Conservation (phyloP, 202 grass and related monocot genomes). For the Bolboschoenoplectus hybrid region DNA sequence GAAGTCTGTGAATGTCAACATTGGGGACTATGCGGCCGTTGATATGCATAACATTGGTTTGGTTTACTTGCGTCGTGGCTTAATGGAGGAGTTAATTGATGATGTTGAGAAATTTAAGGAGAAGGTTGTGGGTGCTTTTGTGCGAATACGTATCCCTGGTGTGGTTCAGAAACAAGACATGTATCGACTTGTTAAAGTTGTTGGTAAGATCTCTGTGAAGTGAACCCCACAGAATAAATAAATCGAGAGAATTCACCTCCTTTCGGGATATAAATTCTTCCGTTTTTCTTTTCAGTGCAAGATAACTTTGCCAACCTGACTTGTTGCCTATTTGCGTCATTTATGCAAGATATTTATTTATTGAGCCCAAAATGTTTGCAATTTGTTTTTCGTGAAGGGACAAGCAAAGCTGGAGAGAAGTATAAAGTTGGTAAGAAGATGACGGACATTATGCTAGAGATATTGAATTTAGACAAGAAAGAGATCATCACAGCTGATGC, state of each 20-base stretch:
- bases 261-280: not conserved
- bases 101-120: slow-evolving; percentile 62
- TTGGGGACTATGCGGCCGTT: slow-evolving; percentile 79
- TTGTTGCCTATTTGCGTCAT: not conserved
- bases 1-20: slow-evolving; percentile 55
- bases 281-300: not conserved
- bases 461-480: slow-evolving; percentile 89
- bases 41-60: slow-evolving; percentile 92
- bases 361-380: not conserved
- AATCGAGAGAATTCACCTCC: slow-evolving; percentile 4
- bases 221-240: not conserved
- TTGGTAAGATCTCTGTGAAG: slow-evolving; percentile 62
- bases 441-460: slow-evolving; percentile 85
- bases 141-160: slow-evolving; percentile 87
- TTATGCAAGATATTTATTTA: slow-evolving; percentile 9
- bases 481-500: slow-evolving; percentile 84
- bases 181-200: slow-evolving; percentile 97
- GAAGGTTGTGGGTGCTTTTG: slow-evolving; percentile 81
- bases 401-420: slow-evolving; percentile 71
- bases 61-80: slow-evolving; percentile 75
- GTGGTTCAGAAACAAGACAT: slow-evolving; percentile 86
- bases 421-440: slow-evolving; percentile 88
- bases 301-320: slow-evolving; percentile 19
- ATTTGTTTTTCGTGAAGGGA: slow-evolving; percentile 60
- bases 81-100: slow-evolving; percentile 89